These are phyloP conservation scores for Xylaria longipes DNA, from an alignment of 495 filamentous ascomycete species.

Conservation along the genomic window DNA sequence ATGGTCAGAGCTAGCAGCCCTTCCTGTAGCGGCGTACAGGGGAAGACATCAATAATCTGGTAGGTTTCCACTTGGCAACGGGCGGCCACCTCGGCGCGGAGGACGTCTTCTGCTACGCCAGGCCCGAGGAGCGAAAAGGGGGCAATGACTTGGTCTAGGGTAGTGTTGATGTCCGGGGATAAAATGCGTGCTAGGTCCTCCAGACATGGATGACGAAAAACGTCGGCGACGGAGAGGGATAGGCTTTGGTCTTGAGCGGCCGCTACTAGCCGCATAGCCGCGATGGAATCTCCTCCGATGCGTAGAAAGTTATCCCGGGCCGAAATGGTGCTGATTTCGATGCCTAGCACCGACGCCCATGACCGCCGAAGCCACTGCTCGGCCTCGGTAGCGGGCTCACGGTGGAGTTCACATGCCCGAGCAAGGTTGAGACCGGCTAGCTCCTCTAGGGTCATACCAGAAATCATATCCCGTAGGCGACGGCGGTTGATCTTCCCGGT, in stretches of 20 bases:
- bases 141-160: too few species aligned
- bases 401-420: not conserved
- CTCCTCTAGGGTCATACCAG: not conserved
- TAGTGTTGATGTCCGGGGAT: too few species aligned
- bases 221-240: slow-evolving; percentile 55
- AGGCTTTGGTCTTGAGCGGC: slow-evolving; percentile 55
- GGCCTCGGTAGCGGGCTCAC: slow-evolving; percentile 21
- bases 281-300: slow-evolving; percentile 70
- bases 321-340: slow-evolving; percentile 22
- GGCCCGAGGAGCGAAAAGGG: too few species aligned
- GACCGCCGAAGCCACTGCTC: slow-evolving; percentile 22
- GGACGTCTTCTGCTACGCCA: too few species aligned
- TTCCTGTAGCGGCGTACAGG: slow-evolving; percentile 65
- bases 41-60: slow-evolving; percentile 62
- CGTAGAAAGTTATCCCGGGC: slow-evolving; percentile 58
- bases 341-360: slow-evolving; percentile 36
- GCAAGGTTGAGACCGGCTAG: not conserved
- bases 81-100: slow-evolving; percentile 46
- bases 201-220: slow-evolving; percentile 41
- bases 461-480: not conserved
- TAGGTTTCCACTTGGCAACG: slow-evolving; percentile 52
- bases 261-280: slow-evolving; percentile 68
- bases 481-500: slow-evolving; percentile 37
- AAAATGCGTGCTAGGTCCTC: not conserved
- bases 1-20: slow-evolving; percentile 55